phyloP scores from a whole-genome alignment of 75 land plant genomes.

The Picea glauca region DNA sequence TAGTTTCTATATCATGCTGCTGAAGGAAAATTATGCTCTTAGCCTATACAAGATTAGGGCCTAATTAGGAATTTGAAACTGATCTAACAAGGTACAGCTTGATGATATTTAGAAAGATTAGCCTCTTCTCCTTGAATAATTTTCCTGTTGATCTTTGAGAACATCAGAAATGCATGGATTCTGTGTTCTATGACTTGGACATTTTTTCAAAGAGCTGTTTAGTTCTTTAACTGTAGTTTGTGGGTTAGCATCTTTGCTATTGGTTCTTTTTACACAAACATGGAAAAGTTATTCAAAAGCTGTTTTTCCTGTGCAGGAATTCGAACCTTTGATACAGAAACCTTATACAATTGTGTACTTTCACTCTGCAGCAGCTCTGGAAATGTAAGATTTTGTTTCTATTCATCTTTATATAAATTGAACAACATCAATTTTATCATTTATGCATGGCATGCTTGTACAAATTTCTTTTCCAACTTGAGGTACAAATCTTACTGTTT shows the following conservation, averaged over 20 bases:
- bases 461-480: background rate
- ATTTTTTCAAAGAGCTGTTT: background rate
- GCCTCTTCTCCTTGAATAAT: background rate
- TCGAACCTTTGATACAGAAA: constrained; percentile 92
- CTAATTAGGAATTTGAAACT: background rate
- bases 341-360: constrained; percentile 95
- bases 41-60: background rate
- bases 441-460: background rate
- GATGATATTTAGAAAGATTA: background rate
- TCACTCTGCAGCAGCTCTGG: constrained; percentile 94
- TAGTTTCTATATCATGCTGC: background rate
- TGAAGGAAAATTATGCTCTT: background rate
- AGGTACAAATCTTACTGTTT: background rate
- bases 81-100: background rate
- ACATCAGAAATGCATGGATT: background rate
- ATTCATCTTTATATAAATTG: background rate
- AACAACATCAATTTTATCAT: background rate
- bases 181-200: background rate
- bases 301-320: constrained; percentile 61
- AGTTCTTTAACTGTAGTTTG: background rate
- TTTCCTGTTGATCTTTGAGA: background rate
- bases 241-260: background rate
- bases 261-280: background rate
- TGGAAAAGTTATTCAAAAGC: background rate
- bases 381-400: constrained; percentile 54